phyloP scores from a whole-genome alignment of 2,329 filamentous ascomycete species.

The Sarocladiaceae sp. region DNA sequence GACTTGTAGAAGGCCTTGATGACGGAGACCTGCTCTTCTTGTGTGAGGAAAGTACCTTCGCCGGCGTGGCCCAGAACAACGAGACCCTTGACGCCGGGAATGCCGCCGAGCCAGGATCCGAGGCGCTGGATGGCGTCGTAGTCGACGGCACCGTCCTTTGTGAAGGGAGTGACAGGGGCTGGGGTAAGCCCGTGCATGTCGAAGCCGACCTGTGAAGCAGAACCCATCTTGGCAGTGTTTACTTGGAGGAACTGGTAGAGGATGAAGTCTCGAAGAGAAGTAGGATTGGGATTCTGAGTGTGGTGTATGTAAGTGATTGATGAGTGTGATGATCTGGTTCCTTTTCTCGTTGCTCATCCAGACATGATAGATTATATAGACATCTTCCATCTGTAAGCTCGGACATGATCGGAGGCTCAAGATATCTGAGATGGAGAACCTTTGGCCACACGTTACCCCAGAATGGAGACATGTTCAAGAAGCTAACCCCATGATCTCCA shows the following conservation, averaged over 20 bases:
- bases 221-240: slow-evolving; percentile 18
- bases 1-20: slow-evolving; percentile 48
- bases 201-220: slow-evolving; percentile 32
- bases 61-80: slow-evolving; percentile 49
- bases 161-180: slow-evolving; percentile 47
- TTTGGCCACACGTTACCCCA: too few relatives aligned
- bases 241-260: neutral
- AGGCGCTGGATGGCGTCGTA: slow-evolving; percentile 46
- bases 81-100: slow-evolving; percentile 43
- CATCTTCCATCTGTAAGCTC: neutral
- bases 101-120: slow-evolving; percentile 46
- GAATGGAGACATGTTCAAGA: too few relatives aligned
- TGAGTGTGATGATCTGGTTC: neutral
- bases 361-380: neutral
- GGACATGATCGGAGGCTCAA: neutral
- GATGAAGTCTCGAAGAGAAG: neutral
- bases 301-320: neutral
- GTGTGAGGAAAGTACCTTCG: slow-evolving; percentile 46
- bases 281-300: slow-evolving; percentile 1
- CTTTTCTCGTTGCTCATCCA: neutral
- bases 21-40: slow-evolving; percentile 40
- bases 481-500: too few relatives aligned
- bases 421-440: too few relatives aligned
- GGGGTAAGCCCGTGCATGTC: slow-evolving; percentile 34
- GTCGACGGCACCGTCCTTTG: slow-evolving; percentile 39